Base-by-base conservation (phyloP, 495 filamentous ascomycete species). In the Wilcoxina mikolae region DNA sequence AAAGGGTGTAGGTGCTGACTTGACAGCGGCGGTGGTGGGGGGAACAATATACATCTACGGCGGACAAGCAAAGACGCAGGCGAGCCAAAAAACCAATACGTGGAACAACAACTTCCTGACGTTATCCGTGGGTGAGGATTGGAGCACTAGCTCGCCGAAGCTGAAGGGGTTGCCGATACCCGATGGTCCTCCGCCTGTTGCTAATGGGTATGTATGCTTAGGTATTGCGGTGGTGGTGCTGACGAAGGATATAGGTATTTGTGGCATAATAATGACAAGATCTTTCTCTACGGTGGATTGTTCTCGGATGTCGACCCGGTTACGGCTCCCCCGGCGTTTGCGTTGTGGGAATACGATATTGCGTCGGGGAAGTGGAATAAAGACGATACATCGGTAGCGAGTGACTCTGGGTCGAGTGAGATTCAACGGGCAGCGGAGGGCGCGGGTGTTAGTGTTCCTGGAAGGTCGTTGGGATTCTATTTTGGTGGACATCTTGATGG, bases 1-100 rank as follows among this genome's bases (percentile, higher is more conserved):
- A 18, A 39, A 11, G 7, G 17, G 3, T 20, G 10, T 11, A 23
- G n/a, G 35, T 22, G n/a, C 39, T 9, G 39, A 47, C 20, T 11
- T 38, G 15, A 22, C 51, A 54, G 51, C 38, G 76, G 73, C 80
- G 18, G 57, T 79, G 38, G 74, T 87, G 3, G 84, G 85, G 49
- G 83, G 83, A 25, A 86, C 80, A 0, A 64, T 86, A 18, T 87
- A 84, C 60, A 72, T 85, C n/a, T 87, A 85, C 56, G 84, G 84
- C 29, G 84, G 83, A 10, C 74, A 80, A 31, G 70, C 73, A 2
- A 81, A 69, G 20, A 73, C 66, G 3, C 60, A 69, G 7, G 55
- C 69, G 17, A 70, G 73, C 4, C 83, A 87, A 65, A 71, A 54
- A 1, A 56, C 60, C 2, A 65, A 81, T 60, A 79, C 75, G 17